phyloP scores from a whole-genome alignment of 2,329 filamentous ascomycete genomes.

The Ascochyta koolunga region DNA sequence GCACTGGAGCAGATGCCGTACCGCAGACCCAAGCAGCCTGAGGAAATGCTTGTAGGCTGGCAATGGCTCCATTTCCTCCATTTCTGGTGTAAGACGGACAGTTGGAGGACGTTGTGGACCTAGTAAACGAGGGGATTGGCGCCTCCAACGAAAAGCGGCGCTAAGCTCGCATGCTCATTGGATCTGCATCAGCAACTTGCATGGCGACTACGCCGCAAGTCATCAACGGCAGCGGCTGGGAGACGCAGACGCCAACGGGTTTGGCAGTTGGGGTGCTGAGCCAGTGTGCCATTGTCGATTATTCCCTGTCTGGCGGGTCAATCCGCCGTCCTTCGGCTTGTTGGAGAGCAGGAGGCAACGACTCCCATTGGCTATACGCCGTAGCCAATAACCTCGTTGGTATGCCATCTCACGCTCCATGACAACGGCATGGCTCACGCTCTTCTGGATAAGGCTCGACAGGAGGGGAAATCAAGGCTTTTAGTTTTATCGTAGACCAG shows the following conservation, averaged over 20 bases:
- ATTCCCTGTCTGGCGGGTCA: slow-evolving; percentile 13
- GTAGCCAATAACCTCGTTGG: slow-evolving; percentile 3
- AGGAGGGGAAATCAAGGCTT: not conserved
- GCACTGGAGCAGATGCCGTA: slow-evolving; percentile 6
- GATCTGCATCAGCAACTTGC: not conserved
- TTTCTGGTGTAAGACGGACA: slow-evolving; percentile 3
- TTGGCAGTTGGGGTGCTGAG: slow-evolving; percentile 9
- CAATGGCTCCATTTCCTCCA: slow-evolving; percentile 11
- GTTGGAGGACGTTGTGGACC: slow-evolving; percentile 9
- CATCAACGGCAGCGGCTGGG: slow-evolving; percentile 16
- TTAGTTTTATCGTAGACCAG: not conserved
- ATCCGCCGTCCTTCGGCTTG: slow-evolving; percentile 8
- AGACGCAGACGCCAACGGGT: slow-evolving; percentile 12
- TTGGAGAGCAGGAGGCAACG: not conserved
- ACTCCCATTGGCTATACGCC: slow-evolving; percentile 1
- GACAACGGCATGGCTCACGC: not conserved
- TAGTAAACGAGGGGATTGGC: not conserved
- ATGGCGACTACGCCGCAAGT: slow-evolving; percentile 13
- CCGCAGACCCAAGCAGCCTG: slow-evolving; percentile 3
- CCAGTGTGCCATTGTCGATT: slow-evolving; percentile 14
- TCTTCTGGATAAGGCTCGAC: not conserved
- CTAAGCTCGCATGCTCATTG: slow-evolving; percentile 16
- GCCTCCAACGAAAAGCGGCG: slow-evolving; percentile 12
- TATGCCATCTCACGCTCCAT: slow-evolving; percentile 3
- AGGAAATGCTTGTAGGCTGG: slow-evolving; percentile 9